These are phyloP conservation scores for Coemansia asiatica DNA, from an alignment of 192 early-diverging fungal species.

Conservation along the genomic window DNA sequence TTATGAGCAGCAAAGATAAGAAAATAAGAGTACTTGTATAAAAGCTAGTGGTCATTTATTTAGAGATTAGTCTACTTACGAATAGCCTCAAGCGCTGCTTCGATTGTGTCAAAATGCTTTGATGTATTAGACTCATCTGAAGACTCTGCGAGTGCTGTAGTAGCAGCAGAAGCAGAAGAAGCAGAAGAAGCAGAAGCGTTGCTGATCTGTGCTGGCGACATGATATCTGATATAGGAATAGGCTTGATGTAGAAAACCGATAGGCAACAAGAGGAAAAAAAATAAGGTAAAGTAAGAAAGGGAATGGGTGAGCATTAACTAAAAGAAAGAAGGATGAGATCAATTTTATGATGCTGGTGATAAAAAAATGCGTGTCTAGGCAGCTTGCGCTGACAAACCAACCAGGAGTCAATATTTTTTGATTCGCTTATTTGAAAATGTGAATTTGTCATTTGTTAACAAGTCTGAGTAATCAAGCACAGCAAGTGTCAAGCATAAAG, in stretches of 20 bases:
- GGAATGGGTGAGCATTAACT: not conserved
- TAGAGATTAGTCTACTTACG: slow-evolving; percentile 24
- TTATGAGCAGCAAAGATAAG: not conserved
- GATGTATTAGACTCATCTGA: not conserved
- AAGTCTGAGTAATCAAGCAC: not conserved
- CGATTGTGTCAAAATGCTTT: slow-evolving; percentile 37
- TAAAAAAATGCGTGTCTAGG: not conserved
- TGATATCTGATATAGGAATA: not conserved
- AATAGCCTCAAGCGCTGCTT: slow-evolving; percentile 41
- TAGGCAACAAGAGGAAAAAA: not conserved
- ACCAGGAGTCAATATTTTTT: not conserved
- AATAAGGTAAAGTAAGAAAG: not conserved
- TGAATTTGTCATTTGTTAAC: too few species aligned
- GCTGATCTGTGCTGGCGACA: slow-evolving; percentile 7
- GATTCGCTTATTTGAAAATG: too few species aligned
- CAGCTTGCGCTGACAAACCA: not conserved
- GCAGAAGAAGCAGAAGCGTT: not conserved
- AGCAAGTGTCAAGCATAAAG: too few species aligned
- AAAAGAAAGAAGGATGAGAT: not conserved
- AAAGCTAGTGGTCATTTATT: too few species aligned
- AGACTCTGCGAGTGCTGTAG: not conserved
- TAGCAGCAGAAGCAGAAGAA: not conserved
- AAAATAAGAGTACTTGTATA: not conserved
- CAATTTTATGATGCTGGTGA: not conserved
- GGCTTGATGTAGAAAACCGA: not conserved